phyloP scores from a whole-genome alignment of 1,139 yeast genomes.

The Geotrichum aggregatum region DNA sequence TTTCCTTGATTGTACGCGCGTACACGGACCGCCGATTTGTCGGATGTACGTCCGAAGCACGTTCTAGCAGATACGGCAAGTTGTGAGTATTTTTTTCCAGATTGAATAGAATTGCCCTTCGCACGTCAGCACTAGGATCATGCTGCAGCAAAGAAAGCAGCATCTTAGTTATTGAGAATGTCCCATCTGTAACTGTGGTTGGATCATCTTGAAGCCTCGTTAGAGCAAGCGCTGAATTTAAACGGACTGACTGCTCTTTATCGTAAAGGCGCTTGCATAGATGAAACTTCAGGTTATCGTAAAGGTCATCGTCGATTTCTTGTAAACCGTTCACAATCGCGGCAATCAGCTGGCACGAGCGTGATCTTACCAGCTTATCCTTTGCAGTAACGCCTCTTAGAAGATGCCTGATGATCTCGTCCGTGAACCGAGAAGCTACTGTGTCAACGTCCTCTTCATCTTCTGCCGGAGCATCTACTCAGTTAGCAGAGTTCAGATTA shows the following conservation, averaged over 20 bases:
- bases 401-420: conserved; percentile 59
- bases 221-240: conserved; percentile 77
- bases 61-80: conserved; percentile 59
- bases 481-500: conserved; percentile 28
- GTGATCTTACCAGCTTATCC: conserved; percentile 70
- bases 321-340: conserved; percentile 67
- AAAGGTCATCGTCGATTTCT: conserved; percentile 71
- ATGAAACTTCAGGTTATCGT: conserved; percentile 58
- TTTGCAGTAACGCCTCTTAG: conserved; percentile 73
- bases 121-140: conserved; percentile 69
- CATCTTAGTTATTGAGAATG: conserved; percentile 39
- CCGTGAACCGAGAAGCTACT: conserved; percentile 46
- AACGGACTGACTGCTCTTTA: conserved; percentile 71
- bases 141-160: conserved; percentile 58
- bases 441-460: conserved; percentile 45
- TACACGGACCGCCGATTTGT: conserved; percentile 70
- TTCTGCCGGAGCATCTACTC: conserved; percentile 33
- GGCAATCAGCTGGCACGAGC: conserved; percentile 77
- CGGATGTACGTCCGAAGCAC: conserved; percentile 77
- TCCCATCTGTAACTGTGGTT: conserved; percentile 45
- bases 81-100: conserved; percentile 55
- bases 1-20: conserved; percentile 60
- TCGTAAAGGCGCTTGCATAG: conserved; percentile 66
- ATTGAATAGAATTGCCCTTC: conserved; percentile 78
- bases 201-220: conserved; percentile 62